Percentiles rank a stretch among this genome's conserved stretches.
Conservation (phyloP, 1,139 yeast species). For the Kluyveromyces marxianus region DNA sequence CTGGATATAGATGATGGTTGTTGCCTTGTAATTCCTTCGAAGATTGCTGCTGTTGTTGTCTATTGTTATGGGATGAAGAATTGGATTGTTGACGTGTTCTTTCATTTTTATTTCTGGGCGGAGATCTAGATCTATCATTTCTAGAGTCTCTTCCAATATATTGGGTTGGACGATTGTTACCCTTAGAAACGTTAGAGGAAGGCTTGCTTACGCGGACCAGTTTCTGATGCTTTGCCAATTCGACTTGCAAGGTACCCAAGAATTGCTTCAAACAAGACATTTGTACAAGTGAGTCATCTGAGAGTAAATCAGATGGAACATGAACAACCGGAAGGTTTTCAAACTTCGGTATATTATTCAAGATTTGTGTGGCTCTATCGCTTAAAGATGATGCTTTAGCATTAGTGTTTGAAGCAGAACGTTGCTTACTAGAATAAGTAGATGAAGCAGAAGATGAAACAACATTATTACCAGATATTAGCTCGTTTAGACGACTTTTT, state of each 20-base stretch:
- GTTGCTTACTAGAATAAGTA: conserved; percentile 19
- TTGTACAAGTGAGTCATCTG: conserved; percentile 30
- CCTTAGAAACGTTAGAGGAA: conserved; percentile 1
- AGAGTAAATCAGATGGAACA: conserved; percentile 19
- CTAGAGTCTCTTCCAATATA: conserved; percentile 8
- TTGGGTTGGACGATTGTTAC: conserved; percentile 3
- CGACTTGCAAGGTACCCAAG: conserved; percentile 33
- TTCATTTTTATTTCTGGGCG: conserved; percentile 8
- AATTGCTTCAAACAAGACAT: conserved; percentile 41
- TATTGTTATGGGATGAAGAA: conserved; percentile 7
- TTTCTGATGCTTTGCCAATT: conserved; percentile 16
- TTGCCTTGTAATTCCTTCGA: conserved; percentile 21
- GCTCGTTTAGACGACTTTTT: conserved; percentile 51
- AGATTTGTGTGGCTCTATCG: conserved; percentile 13
- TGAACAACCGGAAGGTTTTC: conserved; percentile 16
- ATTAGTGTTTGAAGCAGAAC: neutral
- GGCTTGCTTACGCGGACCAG: neutral
- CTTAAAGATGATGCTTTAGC: neutral
- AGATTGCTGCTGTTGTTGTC: conserved; percentile 12
- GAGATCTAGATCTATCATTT: conserved; percentile 8
- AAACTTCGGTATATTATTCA: conserved; percentile 19
- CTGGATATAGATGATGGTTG: conserved; percentile 33
- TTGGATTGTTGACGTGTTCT: conserved; percentile 2
- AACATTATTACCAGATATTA: conserved; percentile 23
- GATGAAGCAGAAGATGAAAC: conserved; percentile 45